A percentile compares a stretch with the other conserved stretches of the same genome.
Conservation (phyloP, 2,329 filamentous ascomycete genomes). For the Emydomyces testavorans region DNA sequence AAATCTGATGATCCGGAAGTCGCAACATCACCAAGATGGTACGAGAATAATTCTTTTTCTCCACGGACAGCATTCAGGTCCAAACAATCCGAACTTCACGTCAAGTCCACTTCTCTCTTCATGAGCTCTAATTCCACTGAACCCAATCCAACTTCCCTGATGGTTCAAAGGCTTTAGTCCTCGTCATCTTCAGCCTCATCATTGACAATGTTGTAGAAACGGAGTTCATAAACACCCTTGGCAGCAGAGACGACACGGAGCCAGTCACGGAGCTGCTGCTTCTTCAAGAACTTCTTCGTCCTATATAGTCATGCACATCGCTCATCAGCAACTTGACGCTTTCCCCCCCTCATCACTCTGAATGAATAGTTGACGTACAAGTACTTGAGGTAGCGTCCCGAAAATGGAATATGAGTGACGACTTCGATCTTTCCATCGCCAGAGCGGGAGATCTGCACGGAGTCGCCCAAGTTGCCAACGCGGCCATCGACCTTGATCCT, state of each 20-base stretch:
- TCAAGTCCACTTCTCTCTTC: neutral
- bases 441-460: slow-evolving; percentile 76
- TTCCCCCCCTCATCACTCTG: neutral
- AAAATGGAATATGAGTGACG: slow-evolving; percentile 94
- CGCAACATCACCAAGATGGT: neutral
- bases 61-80: neutral
- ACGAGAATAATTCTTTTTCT: neutral
- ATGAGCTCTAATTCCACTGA: slow-evolving; percentile 14
- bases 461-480: slow-evolving; percentile 94
- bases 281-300: slow-evolving; percentile 99
- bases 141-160: neutral
- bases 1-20: neutral
- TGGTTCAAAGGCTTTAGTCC: slow-evolving; percentile 54
- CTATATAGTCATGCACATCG: slow-evolving; percentile 35
- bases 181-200: slow-evolving; percentile 97
- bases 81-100: neutral
- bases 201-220: slow-evolving; percentile 99
- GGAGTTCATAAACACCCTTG: slow-evolving; percentile 97
- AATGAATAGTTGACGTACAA: slow-evolving; percentile 52
- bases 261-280: slow-evolving; percentile 99
- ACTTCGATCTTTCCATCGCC: slow-evolving; percentile 98
- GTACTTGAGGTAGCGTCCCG: slow-evolving; percentile 99
- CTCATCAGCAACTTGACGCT: neutral
- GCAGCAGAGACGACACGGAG: slow-evolving; percentile 96
- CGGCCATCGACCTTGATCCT: slow-evolving; percentile 99